A percentile compares a stretch with the other conserved stretches of the same genome.
Conservation (phyloP, 192 early-diverging fungal genomes). For the Lobosporangium transversale region DNA sequence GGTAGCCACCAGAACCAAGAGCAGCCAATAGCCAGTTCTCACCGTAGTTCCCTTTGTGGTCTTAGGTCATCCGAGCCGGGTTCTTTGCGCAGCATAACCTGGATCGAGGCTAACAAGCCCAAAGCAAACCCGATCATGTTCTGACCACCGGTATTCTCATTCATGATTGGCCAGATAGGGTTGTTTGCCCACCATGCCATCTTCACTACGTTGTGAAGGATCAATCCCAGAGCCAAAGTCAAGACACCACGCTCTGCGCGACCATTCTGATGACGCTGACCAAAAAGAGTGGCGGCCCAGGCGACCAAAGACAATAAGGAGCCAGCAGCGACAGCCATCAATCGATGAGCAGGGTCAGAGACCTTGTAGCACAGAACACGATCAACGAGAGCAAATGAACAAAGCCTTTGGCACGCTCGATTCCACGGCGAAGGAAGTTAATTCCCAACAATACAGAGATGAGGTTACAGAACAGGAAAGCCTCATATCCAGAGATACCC, state of each 20-base stretch:
- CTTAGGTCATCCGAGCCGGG: constrained; percentile 21
- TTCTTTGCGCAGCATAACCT: constrained; percentile 63
- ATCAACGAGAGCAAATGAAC: constrained; percentile 67
- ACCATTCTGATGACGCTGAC: constrained; percentile 59
- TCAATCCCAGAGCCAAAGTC: constrained; percentile 74
- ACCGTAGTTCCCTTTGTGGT: constrained; percentile 15
- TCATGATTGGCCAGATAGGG: constrained; percentile 87
- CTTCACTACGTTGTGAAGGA: constrained; percentile 75
- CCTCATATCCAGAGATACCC: constrained; percentile 86
- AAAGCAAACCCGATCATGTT: constrained; percentile 72
- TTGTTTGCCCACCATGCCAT: constrained; percentile 83
- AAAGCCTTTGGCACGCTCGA: constrained; percentile 64
- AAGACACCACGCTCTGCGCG: constrained; percentile 70
- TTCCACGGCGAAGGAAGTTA: constrained; percentile 58
- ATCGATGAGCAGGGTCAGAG: constrained; percentile 63
- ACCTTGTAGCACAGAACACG: constrained; percentile 70
- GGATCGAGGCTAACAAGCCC: constrained; percentile 67
- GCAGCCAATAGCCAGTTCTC: constrained; percentile 63
- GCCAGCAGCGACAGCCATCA: constrained; percentile 68
- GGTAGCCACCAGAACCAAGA: constrained; percentile 68
- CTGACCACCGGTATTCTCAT: constrained; percentile 74
- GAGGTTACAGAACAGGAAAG: constrained; percentile 70
- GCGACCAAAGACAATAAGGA: constrained; percentile 65
- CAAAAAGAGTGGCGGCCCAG: constrained; percentile 68
- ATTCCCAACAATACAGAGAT: constrained; percentile 70